A percentile compares a stretch with the other conserved stretches of the same genome.
These are phyloP conservation scores for Leishmania major DNA, from an alignment of 208 protist genomes.

Conservation along the genomic window DNA sequence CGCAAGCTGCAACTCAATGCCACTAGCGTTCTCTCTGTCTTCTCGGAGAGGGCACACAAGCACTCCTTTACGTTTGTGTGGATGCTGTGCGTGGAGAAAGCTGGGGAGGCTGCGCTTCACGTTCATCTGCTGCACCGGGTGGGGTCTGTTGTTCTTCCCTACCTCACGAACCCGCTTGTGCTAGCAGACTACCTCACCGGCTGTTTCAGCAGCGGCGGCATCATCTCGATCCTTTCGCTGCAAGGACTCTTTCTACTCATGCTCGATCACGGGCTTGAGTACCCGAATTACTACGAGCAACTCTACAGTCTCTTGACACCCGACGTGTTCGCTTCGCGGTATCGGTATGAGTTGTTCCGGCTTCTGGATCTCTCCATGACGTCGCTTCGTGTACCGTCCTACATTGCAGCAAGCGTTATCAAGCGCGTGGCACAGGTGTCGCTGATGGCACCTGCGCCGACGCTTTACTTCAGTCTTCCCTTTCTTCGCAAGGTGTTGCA, in stretches of 20 bases:
- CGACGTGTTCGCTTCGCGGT: constrained; percentile 80
- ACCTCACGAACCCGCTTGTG: constrained; percentile 86
- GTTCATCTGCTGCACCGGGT: constrained; percentile 85
- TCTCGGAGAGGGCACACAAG: constrained; percentile 81
- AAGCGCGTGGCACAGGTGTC: constrained; percentile 75
- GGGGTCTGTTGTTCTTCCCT: constrained; percentile 65
- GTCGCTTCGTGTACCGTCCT: constrained; percentile 80
- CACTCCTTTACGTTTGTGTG: constrained; percentile 86
- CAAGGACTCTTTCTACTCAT: constrained; percentile 90
- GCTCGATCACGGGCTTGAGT: constrained; percentile 90
- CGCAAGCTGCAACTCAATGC: constrained; percentile 59
- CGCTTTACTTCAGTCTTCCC: constrained; percentile 87
- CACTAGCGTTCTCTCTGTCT: constrained; percentile 69
- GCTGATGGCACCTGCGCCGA: constrained; percentile 70
- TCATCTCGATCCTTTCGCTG: constrained; percentile 86
- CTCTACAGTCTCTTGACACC: constrained; percentile 88
- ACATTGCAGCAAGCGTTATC: constrained; percentile 82
- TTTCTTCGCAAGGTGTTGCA: constrained; percentile 88
- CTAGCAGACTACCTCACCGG: constrained; percentile 86
- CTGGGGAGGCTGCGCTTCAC: constrained; percentile 57
- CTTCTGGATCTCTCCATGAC: constrained; percentile 84
- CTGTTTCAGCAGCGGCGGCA: constrained; percentile 85
- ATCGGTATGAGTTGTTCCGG: constrained; percentile 88
- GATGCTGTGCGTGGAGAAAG: constrained; percentile 70
- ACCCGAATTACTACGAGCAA: constrained; percentile 91